Conservation (phyloP, 2,329 filamentous ascomycete genomes). For the Cladosporium sphaerospermum region DNA sequence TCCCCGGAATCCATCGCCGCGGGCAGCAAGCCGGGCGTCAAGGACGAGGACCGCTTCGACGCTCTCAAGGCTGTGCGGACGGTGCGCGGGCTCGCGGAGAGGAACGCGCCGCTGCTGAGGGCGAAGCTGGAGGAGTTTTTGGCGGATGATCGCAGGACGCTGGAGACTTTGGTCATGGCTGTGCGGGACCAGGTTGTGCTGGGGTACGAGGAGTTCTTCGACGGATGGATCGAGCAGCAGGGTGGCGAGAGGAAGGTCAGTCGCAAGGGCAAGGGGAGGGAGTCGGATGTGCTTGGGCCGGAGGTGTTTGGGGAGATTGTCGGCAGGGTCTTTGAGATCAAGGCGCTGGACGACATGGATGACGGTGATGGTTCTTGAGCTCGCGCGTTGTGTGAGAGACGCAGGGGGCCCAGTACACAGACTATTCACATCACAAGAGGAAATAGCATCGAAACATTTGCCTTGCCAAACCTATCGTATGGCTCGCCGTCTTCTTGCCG, state of each 20-base stretch:
- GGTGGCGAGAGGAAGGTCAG: slow-evolving; percentile 26
- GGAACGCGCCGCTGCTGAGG: slow-evolving; percentile 51
- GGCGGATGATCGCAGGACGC: slow-evolving; percentile 53
- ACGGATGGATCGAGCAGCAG: slow-evolving; percentile 41
- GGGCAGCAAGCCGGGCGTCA: background rate
- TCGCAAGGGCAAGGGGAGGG: slow-evolving; percentile 54
- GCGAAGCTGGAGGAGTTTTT: slow-evolving; percentile 56
- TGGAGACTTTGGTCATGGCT: slow-evolving; percentile 60
- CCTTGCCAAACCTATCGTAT: too few relatives aligned
- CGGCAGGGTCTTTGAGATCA: slow-evolving; percentile 47
- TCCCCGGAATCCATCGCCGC: slow-evolving; percentile 3
- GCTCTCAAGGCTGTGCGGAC: slow-evolving; percentile 32
- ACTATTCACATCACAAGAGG: too few relatives aligned
- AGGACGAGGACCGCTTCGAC: slow-evolving; percentile 18
- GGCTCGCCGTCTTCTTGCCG: too few relatives aligned
- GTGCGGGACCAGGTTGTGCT: slow-evolving; percentile 59
- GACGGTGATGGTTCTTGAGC: too few relatives aligned
- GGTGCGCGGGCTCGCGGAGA: slow-evolving; percentile 50
- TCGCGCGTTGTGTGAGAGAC: too few relatives aligned
- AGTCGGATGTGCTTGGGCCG: slow-evolving; percentile 59
- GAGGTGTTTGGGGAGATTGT: slow-evolving; percentile 60
- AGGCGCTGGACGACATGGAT: background rate
- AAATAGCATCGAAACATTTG: too few relatives aligned
- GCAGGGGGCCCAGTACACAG: too few relatives aligned
- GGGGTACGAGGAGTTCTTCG: slow-evolving; percentile 60